Evolutionary conservation across 495 filamentous ascomycete genomes (phyloP), one percentile per base, ranked within the genome.

Genomic region (Aspergillus taichungensis): DNA sequence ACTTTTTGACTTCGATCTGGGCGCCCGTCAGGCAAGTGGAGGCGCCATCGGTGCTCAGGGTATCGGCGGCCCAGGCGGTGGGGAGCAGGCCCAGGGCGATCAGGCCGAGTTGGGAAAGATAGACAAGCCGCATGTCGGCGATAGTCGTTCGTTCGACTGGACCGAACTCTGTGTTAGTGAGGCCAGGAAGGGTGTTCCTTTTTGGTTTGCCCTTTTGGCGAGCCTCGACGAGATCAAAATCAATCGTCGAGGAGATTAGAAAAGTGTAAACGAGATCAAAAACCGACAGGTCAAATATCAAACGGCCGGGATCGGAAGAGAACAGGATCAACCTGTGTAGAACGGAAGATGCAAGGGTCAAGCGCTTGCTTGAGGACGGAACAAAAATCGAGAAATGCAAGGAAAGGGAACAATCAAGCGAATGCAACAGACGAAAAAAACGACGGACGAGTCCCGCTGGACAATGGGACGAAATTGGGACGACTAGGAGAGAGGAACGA

Each of bases 11-110:
- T 45, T 75, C 69, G 47, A 98, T 85, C 14, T 66, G 66, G 24
- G 83, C 71, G 37, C 78, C 74, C 8, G 68, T 62, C 54, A 81
- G 67, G 68, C 92, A 98, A 46, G 76, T 79, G 54, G 71, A 80
- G 68, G 91, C 91, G 45, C 89, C 87, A 33, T 68, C 71, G 28
- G 92, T 96, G 55, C 81, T 77, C 24, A 98, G 76, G 12, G 90
- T 70, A 58, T 94, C 84, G 40, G 64, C 74, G 44, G 78, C 85
- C 18, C 78, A 52, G 24, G 59, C 69, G 28, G 57, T 46, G 43
- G 76, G 71, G 40, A 79, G 59, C 14, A 61, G 34, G 38, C 54
- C 55, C 56, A 68, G 47, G 33, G 54, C 57, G 40, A 63, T 46
- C 24, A 68, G 54, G 35, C 58, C 52, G 24, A 47, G 11, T 6